Percentiles rank a stretch among this genome's conserved stretches.
Conservation (phyloP, 768 basidiomycete species). For the Mycena filopes region DNA sequence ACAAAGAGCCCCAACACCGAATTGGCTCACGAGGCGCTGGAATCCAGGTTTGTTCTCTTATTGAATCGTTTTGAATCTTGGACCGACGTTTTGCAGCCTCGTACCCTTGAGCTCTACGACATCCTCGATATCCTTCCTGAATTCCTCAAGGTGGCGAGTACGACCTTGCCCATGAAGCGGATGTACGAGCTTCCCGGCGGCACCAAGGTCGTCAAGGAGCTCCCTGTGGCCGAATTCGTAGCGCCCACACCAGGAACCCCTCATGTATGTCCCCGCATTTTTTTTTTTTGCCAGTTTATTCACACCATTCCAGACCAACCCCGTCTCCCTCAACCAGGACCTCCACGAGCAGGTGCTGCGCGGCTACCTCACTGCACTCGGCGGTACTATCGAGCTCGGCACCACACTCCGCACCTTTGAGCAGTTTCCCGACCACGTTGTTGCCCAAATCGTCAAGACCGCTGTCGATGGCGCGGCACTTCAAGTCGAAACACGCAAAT, state of each 20-base stretch:
- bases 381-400: conserved; percentile 45
- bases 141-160: conserved; percentile 23
- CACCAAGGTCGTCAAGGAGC: conserved; percentile 1
- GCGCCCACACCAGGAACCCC: conserved; percentile 34
- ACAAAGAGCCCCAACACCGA: conserved; percentile 36
- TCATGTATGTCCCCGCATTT: conserved; percentile 32
- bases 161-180: too few species aligned
- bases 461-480: conserved; percentile 32
- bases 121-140: conserved; percentile 37
- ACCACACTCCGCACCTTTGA: conserved; percentile 47
- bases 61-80: neutral
- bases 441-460: conserved; percentile 38
- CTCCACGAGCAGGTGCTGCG: conserved; percentile 45
- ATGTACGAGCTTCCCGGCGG: conserved; percentile 32
- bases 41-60: conserved; percentile 32
- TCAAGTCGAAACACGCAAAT: conserved; percentile 40
- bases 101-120: conserved; percentile 39
- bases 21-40: conserved; percentile 40
- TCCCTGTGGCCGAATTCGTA: neutral
- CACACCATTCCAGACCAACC: conserved; percentile 38
- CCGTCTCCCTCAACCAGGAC: conserved; percentile 39
- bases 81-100: conserved; percentile 34
- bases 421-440: conserved; percentile 45
- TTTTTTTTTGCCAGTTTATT: neutral
- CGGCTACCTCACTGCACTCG: conserved; percentile 38